Evolutionary conservation across 129 eudicot species (phyloP).

Genomic region (carrot (Daucus carota)): DH1_v3.0 NC_030387.2:7428501-7429000

Average conservation of each 20-base stretch:
- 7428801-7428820: background rate
- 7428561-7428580: background rate
- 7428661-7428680: background rate
- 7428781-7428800: background rate
- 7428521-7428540: background rate
- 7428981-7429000: background rate
- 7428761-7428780: background rate
- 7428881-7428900: background rate
- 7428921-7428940: background rate
- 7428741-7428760: background rate
- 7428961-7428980: conserved; percentile 5
- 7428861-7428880: background rate
- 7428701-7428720: background rate
- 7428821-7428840: background rate
- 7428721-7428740: background rate
- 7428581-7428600: background rate
- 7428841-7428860: background rate
- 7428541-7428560: background rate
- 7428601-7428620: background rate
- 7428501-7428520: background rate
- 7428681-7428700: background rate
- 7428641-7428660: background rate
- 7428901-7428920: too few species aligned
- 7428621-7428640: background rate
- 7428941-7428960: background rate